Evolutionary conservation across 2,329 filamentous ascomycete genomes (phyloP).

Genomic region (Hymenoscyphus occultus): DNA sequence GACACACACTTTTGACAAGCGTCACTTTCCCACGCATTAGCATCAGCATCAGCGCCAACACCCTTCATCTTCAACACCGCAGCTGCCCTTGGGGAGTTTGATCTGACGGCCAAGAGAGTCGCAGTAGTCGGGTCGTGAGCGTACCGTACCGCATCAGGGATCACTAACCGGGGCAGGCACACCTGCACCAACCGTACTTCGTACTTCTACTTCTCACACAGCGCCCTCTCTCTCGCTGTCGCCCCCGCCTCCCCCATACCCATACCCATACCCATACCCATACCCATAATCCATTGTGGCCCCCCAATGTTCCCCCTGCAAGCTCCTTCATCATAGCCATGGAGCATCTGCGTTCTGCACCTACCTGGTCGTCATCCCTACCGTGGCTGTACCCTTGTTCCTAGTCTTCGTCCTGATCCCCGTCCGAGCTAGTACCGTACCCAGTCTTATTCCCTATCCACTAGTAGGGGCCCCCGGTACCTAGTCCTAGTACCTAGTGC

Average conservation of each 20-base stretch:
- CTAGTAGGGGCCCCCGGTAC: too few relatives aligned
- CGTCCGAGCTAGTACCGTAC: not conserved
- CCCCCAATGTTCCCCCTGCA: not conserved
- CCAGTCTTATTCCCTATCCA: not conserved
- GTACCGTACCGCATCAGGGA: too few relatives aligned
- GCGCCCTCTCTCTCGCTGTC: too few relatives aligned
- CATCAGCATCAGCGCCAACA: too few relatives aligned
- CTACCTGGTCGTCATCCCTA: not conserved
- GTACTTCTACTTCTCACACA: too few relatives aligned
- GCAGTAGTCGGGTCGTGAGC: too few relatives aligned
- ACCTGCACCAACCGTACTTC: too few relatives aligned
- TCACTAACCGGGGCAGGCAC: too few relatives aligned
- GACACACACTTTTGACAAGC: not conserved
- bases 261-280: not conserved
- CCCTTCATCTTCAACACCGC: not conserved
- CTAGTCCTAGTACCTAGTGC: too few relatives aligned
- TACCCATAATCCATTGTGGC: not conserved
- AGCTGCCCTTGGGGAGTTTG: not conserved
- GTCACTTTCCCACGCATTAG: not conserved
- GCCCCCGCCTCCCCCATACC: not conserved
- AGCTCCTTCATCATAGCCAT: constrained; percentile 1
- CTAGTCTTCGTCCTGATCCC: not conserved
- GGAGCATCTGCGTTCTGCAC: not conserved
- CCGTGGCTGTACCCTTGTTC: not conserved
- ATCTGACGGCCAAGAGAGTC: not conserved